These are phyloP conservation scores for Penicillium decumbens DNA, from an alignment of 2,329 filamentous ascomycete genomes.

Conservation along the genomic window DNA sequence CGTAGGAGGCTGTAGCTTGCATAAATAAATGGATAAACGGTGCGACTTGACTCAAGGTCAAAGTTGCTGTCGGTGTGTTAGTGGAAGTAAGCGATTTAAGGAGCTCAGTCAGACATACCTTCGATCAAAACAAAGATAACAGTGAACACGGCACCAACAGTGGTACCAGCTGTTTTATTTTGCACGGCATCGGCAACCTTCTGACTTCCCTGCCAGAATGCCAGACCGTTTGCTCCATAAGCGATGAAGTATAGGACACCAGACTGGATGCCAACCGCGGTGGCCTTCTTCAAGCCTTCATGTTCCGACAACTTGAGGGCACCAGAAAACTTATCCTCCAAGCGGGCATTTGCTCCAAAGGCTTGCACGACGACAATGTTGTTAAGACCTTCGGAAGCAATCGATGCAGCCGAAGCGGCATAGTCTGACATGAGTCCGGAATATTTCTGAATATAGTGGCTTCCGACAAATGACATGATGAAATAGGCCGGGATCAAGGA, in stretches of 20 bases:
- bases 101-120: slow-evolving; percentile 19
- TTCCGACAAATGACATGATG: slow-evolving; percentile 54
- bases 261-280: slow-evolving; percentile 54
- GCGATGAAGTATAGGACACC: slow-evolving; percentile 64
- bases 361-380: slow-evolving; percentile 61
- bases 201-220: slow-evolving; percentile 63
- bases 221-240: slow-evolving; percentile 62
- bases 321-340: slow-evolving; percentile 57
- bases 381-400: slow-evolving; percentile 59
- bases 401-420: slow-evolving; percentile 56
- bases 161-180: slow-evolving; percentile 15
- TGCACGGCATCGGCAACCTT: slow-evolving; percentile 45
- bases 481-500: slow-evolving; percentile 61
- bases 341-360: slow-evolving; percentile 55
- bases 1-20: slow-evolving; percentile 51
- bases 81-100: not conserved
- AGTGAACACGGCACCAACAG: slow-evolving; percentile 36
- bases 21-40: slow-evolving; percentile 47
- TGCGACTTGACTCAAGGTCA: slow-evolving; percentile 38
- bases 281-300: slow-evolving; percentile 56
- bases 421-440: slow-evolving; percentile 49
- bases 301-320: slow-evolving; percentile 49
- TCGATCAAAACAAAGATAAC: slow-evolving; percentile 40
- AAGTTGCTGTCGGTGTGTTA: slow-evolving; percentile 28
- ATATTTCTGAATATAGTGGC: slow-evolving; percentile 52